A percentile compares a stretch with the other conserved stretches of the same genome.
These are phyloP conservation scores for Clarireedia hainanense DNA, from an alignment of 2,329 filamentous ascomycete genomes.

Conservation along the genomic window DNA sequence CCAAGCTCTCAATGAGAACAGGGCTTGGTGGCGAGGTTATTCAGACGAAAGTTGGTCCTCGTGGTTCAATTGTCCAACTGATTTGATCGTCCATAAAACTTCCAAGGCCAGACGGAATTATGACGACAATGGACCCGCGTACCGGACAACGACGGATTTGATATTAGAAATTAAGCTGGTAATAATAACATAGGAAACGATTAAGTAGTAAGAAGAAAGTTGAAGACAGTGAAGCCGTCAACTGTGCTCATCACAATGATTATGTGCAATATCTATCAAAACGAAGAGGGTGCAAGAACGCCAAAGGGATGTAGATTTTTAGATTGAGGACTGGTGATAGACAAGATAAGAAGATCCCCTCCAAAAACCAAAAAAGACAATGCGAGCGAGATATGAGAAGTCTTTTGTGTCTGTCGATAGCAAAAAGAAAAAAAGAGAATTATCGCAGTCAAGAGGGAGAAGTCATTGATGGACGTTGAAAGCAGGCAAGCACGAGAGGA, in stretches of 20 bases:
- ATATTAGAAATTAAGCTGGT: conserved; percentile 23
- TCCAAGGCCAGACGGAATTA: not conserved
- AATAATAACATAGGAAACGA: conserved; percentile 3
- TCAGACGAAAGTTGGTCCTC: not conserved
- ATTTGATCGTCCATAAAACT: not conserved
- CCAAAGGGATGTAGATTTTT: not conserved
- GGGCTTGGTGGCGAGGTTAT: too few species aligned
- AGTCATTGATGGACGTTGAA: not conserved
- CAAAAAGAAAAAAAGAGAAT: not conserved
- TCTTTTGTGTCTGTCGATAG: not conserved
- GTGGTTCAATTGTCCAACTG: not conserved
- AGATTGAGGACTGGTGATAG: too few species aligned
- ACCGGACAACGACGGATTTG: conserved; percentile 17
- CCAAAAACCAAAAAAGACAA: not conserved
- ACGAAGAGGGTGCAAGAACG: not conserved
- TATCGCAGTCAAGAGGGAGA: not conserved
- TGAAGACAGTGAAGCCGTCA: conserved; percentile 28
- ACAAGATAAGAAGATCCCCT: not conserved
- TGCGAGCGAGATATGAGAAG: not conserved
- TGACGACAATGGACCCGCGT: conserved; percentile 11
- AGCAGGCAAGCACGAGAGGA: not conserved
- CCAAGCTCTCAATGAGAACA: too few species aligned
- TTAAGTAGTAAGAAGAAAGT: conserved; percentile 15
- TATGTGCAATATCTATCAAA: not conserved
- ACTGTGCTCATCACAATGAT: conserved; percentile 17